Evolutionary conservation across 148 eudicot species (phyloP), one percentile per base, ranked within the genome.

Genomic region (Beta vulgaris): DNA sequence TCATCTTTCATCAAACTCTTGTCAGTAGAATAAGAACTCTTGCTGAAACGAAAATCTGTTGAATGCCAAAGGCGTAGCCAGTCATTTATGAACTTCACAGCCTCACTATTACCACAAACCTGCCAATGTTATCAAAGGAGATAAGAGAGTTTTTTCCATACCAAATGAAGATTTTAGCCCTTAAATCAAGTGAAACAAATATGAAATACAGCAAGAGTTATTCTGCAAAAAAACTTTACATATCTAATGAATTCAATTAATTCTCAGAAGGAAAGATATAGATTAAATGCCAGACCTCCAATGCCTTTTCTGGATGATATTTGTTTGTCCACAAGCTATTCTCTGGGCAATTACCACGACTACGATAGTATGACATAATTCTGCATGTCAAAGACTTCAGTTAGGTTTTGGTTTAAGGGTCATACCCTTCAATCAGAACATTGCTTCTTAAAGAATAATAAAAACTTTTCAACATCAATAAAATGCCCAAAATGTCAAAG

Each of bases 241-340:
- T 6, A 16, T 31, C 29, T 25, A 57, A 61, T 54, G 31, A 8
- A 74, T 46, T 42, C 37, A 8, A 60, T 26, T 18, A 10, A 70
- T 6, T 16, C 23, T 61, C 49, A 43, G 29, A 66, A 46, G 43
- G 48, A 68, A 36, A 63, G 65, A 29, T n/a, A 29, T 69, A 46
- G 37, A 21, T 44, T 43, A 75, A 69, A 76, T 76, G 72, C 31
- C 76, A 79, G 59, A 93, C 98, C 98, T 93, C 91, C 69, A 63
- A 79, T 82, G 93, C 97, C 78, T 82, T 91, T 81, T 82, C 87
- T 78, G 98, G 98, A 84, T 88, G 90, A 86, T 88, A 91, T 80
- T 91, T 93, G 78, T 71, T 80, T 61, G 98, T 91, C 98, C 98
- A 93, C 75, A 93, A 76, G 86, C 98, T 84, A 70, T 90, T 93